A percentile compares a stretch with the other conserved stretches of the same genome.
Evolutionary conservation across 208 protist genomes (phyloP).

Genomic region (Wallacemonas rigidus): DNA sequence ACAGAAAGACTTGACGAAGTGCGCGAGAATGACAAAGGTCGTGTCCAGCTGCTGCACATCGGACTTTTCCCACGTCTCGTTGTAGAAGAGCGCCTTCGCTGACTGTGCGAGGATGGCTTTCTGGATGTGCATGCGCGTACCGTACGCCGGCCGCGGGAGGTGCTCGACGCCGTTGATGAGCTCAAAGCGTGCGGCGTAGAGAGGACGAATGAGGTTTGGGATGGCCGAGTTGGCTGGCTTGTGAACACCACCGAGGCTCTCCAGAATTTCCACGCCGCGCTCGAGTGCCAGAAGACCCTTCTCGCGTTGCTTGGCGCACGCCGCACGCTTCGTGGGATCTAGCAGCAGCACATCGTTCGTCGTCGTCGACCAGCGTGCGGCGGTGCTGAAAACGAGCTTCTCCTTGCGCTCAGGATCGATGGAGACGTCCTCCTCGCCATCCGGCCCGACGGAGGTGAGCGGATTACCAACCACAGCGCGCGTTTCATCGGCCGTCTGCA

Average conservation of each 20-base stretch:
- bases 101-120: conserved; percentile 65
- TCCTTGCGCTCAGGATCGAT: conserved; percentile 11
- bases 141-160: conserved; percentile 62
- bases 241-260: conserved; percentile 48
- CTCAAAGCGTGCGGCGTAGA: conserved; percentile 80
- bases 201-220: conserved; percentile 45
- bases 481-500: conserved; percentile 29
- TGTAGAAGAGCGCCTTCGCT: conserved; percentile 66
- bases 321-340: conserved; percentile 23
- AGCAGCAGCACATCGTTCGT: conserved; percentile 22
- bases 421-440: conserved; percentile 14
- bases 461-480: background rate
- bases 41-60: conserved; percentile 76
- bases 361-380: conserved; percentile 36
- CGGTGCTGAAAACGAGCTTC: background rate
- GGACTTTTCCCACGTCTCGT: conserved; percentile 67
- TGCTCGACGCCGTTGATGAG: conserved; percentile 76
- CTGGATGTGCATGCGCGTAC: conserved; percentile 50
- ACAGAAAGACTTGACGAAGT: conserved; percentile 83
- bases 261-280: conserved; percentile 79
- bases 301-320: conserved; percentile 44
- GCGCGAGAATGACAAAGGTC: conserved; percentile 61
- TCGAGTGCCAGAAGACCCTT: conserved; percentile 59
- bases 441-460: background rate
- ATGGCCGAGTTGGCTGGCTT: conserved; percentile 28